Base-by-base conservation (phyloP, 2,329 filamentous ascomycete species). In the Calonectria montana region DNA sequence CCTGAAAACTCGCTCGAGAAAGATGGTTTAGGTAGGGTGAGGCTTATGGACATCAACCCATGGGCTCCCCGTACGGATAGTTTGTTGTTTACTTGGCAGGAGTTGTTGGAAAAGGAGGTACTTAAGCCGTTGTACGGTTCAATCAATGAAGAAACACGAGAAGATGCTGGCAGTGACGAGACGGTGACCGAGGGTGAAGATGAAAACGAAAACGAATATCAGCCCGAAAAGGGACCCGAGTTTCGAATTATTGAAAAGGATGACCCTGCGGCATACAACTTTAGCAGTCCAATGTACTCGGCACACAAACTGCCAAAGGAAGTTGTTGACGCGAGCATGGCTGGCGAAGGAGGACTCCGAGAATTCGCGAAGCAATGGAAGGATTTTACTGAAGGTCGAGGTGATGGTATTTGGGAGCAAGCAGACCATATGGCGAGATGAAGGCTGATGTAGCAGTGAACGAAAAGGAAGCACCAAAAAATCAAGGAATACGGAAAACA, bases 301-400 rank as follows among this genome's bases (percentile, higher is more conserved):
- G 96, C 97, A 3, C 96, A 98, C 81, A 99, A 98, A 84, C 85
- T 99, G 77, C 97, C 97, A 0, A 95, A 93, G 82, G 97, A 99
- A 77, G 95, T 98, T 2, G 96, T 98, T 3, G 91, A 93, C 76
- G 92, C 91, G 23, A 90, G 91, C 75, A 79, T 89, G 75, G 89
- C 89, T 1, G 93, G 94, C 4, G 91, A 94, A 67, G 94, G 93
- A 3, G 93, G 93, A 0, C 88, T 98, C 85, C 89, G 92, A 72
- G 95, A 97, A 83, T 96, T 97, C 84, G 91, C 94, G 73, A 88
- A 89, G 75, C 90, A 92, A 80, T 96, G 94, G 94, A 91, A 91
- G 80, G 88, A 92, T 73, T 86, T 91, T 55, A 87, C 85, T 0
- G 84, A 85, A 53, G 83, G 84, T 6, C 78, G 83, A 64, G 85